These are phyloP conservation scores for Skeletonema costatum DNA, from an alignment of 108 stramenopile species.

Conservation along the genomic window DNA sequence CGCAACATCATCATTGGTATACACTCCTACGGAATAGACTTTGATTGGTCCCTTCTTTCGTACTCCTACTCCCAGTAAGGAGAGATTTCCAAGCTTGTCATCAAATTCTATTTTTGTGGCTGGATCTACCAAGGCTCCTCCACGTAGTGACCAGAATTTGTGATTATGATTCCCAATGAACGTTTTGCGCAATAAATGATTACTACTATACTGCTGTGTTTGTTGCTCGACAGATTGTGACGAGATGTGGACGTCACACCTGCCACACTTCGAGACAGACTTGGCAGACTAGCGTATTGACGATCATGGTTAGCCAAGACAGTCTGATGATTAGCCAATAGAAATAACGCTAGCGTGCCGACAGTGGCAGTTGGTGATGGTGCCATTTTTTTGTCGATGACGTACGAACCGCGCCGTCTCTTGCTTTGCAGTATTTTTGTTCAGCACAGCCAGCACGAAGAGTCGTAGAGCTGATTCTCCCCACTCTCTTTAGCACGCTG, in stretches of 20 bases:
- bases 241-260: slow-evolving; percentile 11
- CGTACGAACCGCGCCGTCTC: background rate
- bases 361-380: background rate
- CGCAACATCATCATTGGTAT: slow-evolving; percentile 56
- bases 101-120: slow-evolving; percentile 5
- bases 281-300: slow-evolving; percentile 2
- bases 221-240: slow-evolving; percentile 3
- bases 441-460: no score
- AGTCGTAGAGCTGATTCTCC: background rate
- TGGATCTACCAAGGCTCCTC: slow-evolving; percentile 3
- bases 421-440: background rate
- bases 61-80: slow-evolving; percentile 66
- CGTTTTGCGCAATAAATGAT: background rate
- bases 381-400: background rate
- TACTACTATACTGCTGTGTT: background rate
- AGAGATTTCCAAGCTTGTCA: background rate
- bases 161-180: background rate
- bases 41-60: slow-evolving; percentile 87
- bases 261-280: slow-evolving; percentile 11
- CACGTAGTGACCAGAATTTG: background rate
- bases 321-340: background rate
- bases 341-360: background rate
- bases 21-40: slow-evolving; percentile 86
- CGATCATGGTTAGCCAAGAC: background rate
- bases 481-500: background rate